Evolutionary conservation across 73 alveolate genomes (phyloP).

Genomic region (Paramecium pentaurelia): DNA sequence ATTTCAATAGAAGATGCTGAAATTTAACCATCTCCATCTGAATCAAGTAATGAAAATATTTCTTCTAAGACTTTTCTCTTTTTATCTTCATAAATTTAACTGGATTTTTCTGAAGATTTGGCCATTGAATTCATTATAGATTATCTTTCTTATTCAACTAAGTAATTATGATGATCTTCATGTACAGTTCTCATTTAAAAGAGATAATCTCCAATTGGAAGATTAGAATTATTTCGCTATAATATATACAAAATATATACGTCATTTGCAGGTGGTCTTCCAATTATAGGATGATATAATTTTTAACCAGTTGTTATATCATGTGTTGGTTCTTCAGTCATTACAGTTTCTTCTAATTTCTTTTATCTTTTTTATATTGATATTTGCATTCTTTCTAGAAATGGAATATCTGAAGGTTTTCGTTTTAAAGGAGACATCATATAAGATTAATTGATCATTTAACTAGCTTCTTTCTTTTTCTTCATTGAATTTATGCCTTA

Average conservation of each 20-base stretch:
- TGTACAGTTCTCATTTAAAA: not conserved
- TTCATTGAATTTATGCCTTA: not conserved
- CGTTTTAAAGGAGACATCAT: not conserved
- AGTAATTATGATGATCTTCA: not conserved
- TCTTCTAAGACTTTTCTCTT: constrained; percentile 40
- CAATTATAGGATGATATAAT: constrained; percentile 3
- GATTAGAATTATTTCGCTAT: not conserved
- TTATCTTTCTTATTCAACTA: not conserved
- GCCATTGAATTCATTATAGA: not conserved
- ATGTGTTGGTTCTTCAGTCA: not conserved
- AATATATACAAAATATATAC: not conserved
- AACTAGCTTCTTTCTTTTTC: not conserved
- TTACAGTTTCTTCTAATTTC: not conserved
- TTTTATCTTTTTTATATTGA: not conserved
- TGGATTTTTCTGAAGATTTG: constrained; percentile 51
- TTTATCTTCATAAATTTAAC: constrained; percentile 37
- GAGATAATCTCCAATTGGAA: not conserved
- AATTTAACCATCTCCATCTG: constrained; percentile 68
- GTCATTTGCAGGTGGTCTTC: constrained; percentile 17
- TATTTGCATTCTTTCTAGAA: constrained; percentile 20
- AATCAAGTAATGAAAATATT: constrained; percentile 52
- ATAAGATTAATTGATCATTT: not conserved
- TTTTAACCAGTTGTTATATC: not conserved
- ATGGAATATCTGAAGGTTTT: constrained; percentile 1
- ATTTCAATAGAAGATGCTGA: constrained; percentile 65